phyloP scores from a whole-genome alignment of 2,329 filamentous ascomycete species.

The Xylariales sp. region DNA sequence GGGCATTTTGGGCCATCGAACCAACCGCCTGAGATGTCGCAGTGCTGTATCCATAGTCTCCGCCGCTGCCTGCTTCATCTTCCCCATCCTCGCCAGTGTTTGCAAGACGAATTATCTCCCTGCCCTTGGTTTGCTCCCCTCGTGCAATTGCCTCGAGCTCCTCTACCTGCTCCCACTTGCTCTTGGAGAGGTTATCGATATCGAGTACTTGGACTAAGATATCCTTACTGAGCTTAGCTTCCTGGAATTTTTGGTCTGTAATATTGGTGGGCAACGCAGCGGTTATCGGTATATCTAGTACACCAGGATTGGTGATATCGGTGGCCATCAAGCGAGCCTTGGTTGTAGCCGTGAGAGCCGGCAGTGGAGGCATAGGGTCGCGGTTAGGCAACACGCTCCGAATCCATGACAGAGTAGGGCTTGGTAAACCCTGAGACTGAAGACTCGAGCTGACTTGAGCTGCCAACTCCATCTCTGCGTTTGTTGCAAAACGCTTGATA shows the following conservation, averaged over 20 bases:
- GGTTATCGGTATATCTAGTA: constrained; percentile 40
- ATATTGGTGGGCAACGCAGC: constrained; percentile 50
- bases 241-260: constrained; percentile 47
- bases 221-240: constrained; percentile 53
- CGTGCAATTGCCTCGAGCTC: constrained; percentile 69
- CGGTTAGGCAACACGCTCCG: constrained; percentile 53
- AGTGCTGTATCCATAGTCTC: no score
- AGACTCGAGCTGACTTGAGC: constrained; percentile 50
- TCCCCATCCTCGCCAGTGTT: constrained; percentile 39
- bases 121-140: constrained; percentile 69
- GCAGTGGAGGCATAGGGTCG: constrained; percentile 56
- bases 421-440: constrained; percentile 49
- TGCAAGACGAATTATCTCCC: constrained; percentile 73
- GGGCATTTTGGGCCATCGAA: constrained; percentile 5
- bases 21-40: constrained; percentile 13
- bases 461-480: constrained; percentile 11
- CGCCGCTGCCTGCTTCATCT: constrained; percentile 39
- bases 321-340: constrained; percentile 74
- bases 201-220: constrained; percentile 80
- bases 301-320: constrained; percentile 63
- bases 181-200: constrained; percentile 75
- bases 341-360: constrained; percentile 72
- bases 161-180: constrained; percentile 84
- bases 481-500: no score
- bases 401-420: constrained; percentile 56